Percentiles rank a stretch among this genome's conserved stretches.
Evolutionary conservation across 148 eudicot species (phyloP).

Genomic region (Camellia granthamiana): DNA sequence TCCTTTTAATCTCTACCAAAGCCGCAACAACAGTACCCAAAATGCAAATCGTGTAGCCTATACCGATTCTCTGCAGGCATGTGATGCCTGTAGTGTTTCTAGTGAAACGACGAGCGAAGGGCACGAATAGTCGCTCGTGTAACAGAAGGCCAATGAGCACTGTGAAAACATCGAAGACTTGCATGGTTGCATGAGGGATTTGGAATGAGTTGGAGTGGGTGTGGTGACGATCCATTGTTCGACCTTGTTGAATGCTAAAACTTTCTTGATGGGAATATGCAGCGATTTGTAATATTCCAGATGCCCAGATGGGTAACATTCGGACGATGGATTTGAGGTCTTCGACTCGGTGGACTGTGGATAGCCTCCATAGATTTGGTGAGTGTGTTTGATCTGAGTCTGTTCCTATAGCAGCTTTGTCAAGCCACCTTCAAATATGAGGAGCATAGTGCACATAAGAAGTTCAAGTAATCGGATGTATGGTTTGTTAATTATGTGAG

Average conservation of each 20-base stretch:
- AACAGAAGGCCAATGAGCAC: slow-evolving; percentile 30
- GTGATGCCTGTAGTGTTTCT: too few species aligned
- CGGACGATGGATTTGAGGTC: too few species aligned
- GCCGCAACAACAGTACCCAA: slow-evolving; percentile 40
- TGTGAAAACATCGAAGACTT: slow-evolving; percentile 30
- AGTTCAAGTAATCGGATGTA: neutral
- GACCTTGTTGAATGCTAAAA: too few species aligned
- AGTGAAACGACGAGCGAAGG: slow-evolving; percentile 39
- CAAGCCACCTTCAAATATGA: slow-evolving; percentile 14
- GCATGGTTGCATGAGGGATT: slow-evolving; percentile 11
- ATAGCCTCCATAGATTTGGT: slow-evolving; percentile 54
- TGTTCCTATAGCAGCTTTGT: slow-evolving; percentile 47
- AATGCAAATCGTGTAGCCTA: slow-evolving; percentile 39
- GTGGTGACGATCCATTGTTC: too few species aligned
- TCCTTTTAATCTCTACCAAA: slow-evolving; percentile 45
- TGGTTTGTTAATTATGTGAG: too few species aligned
- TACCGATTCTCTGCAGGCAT: slow-evolving; percentile 33
- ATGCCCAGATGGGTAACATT: too few species aligned
- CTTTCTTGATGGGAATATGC: too few species aligned
- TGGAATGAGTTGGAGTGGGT: too few species aligned
- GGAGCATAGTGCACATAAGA: slow-evolving; percentile 29
- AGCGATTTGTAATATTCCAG: too few species aligned
- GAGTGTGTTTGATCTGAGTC: slow-evolving; percentile 25
- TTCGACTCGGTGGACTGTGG: neutral
- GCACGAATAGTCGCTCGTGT: slow-evolving; percentile 48